Percentiles rank a stretch among this genome's conserved stretches.
Conservation (phyloP, 495 filamentous ascomycete genomes). For the Margaritispora aquatica region DNA sequence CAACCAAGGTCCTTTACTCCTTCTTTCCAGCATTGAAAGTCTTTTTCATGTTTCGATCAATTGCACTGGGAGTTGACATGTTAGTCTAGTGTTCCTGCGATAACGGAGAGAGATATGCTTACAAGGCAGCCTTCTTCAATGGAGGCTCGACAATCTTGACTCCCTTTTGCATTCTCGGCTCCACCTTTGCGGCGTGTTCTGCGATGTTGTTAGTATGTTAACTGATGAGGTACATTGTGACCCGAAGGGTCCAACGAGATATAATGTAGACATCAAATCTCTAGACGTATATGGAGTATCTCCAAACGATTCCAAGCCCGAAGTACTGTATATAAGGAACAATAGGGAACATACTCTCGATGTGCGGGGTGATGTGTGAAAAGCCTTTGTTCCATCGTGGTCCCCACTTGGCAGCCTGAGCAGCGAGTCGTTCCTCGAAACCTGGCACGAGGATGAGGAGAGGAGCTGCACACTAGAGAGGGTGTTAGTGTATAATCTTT, state of each 20-base stretch:
- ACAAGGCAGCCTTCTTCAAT: slow-evolving; percentile 18
- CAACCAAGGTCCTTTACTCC: neutral
- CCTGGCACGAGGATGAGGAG: slow-evolving; percentile 18
- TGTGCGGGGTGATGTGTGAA: neutral
- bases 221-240: no score
- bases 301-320: no score
- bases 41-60: slow-evolving; percentile 10
- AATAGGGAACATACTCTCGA: no score
- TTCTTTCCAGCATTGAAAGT: neutral
- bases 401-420: slow-evolving; percentile 18
- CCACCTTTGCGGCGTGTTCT: neutral
- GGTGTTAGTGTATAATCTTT: neutral
- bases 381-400: slow-evolving; percentile 17
- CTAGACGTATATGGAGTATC: no score
- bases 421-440: slow-evolving; percentile 14
- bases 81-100: neutral
- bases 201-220: no score
- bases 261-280: no score
- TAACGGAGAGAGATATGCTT: neutral
- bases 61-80: neutral
- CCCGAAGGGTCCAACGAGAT: no score
- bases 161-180: slow-evolving; percentile 4
- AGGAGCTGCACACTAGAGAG: slow-evolving; percentile 6
- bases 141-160: slow-evolving; percentile 13
- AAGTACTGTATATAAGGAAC: no score